A percentile compares a stretch with the other conserved stretches of the same genome.
These are phyloP conservation scores for Trichothecium roseum DNA, from an alignment of 2,329 filamentous ascomycete genomes.

Conservation along the genomic window DNA sequence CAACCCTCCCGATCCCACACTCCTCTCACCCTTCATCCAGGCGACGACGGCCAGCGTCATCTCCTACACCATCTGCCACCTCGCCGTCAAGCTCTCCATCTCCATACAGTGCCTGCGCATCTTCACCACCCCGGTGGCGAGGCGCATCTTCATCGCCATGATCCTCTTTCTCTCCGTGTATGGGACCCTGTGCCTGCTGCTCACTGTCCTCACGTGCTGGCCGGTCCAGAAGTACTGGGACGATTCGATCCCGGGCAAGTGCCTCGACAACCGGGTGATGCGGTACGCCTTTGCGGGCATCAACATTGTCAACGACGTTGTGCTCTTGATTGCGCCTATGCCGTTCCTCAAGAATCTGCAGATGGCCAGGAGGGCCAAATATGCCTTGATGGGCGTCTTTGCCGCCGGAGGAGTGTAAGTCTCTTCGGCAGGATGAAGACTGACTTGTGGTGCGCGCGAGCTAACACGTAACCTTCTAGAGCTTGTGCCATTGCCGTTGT, in stretches of 20 bases:
- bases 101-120: constrained; percentile 16
- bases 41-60: constrained; percentile 12
- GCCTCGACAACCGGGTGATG: constrained; percentile 11
- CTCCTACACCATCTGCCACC: constrained; percentile 13
- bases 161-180: constrained; percentile 12
- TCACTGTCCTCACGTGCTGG: constrained; percentile 14
- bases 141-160: constrained; percentile 11
- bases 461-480: constrained; percentile 4
- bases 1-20: constrained; percentile 6
- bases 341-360: constrained; percentile 22
- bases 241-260: constrained; percentile 11
- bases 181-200: constrained; percentile 9
- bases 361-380: constrained; percentile 26
- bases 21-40: constrained; percentile 10
- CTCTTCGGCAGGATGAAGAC: background rate
- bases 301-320: constrained; percentile 20
- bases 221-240: constrained; percentile 17
- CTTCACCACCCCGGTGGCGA: constrained; percentile 11
- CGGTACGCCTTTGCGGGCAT: constrained; percentile 17
- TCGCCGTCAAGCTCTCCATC: constrained; percentile 17
- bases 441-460: too few species aligned
- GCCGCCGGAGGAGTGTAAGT: constrained; percentile 25
- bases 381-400: constrained; percentile 28
- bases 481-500: constrained; percentile 14
- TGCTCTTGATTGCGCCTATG: constrained; percentile 16